Conservation (phyloP, 1,139 yeast species). For the Magnusiomyces suaveolens region DNA sequence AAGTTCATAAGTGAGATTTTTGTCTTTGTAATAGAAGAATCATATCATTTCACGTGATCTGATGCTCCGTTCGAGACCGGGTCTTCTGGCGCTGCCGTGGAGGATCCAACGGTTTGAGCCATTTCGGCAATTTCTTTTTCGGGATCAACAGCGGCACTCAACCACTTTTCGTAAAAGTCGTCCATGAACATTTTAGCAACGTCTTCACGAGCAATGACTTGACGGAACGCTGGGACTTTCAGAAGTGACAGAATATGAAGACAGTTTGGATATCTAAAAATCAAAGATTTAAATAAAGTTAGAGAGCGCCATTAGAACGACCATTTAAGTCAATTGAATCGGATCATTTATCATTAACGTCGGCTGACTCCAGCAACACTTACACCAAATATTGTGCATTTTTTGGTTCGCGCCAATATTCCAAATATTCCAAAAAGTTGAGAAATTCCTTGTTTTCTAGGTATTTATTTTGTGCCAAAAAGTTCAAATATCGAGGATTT, state of each 20-base stretch:
- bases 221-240: slow-evolving; percentile 33
- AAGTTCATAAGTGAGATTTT: too few species aligned
- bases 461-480: slow-evolving; percentile 63
- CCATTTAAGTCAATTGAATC: not conserved
- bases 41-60: too few species aligned
- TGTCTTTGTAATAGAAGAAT: too few species aligned
- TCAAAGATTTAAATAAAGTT: not conserved
- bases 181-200: slow-evolving; percentile 36
- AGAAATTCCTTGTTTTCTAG: slow-evolving; percentile 53
- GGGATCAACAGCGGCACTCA: slow-evolving; percentile 12
- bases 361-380: slow-evolving; percentile 2
- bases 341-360: not conserved
- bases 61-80: too few species aligned
- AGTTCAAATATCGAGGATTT: slow-evolving; percentile 65
- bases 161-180: slow-evolving; percentile 36
- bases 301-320: not conserved
- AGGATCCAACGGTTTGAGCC: not conserved
- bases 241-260: slow-evolving; percentile 54
- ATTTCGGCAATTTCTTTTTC: not conserved
- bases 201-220: slow-evolving; percentile 34
- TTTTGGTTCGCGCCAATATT: slow-evolving; percentile 64
- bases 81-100: too few species aligned
- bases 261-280: slow-evolving; percentile 52
- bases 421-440: slow-evolving; percentile 55
- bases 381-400: slow-evolving; percentile 53